Conservation (phyloP, 1,284 basidiomycete species). For the Mycena citricolor region DNA sequence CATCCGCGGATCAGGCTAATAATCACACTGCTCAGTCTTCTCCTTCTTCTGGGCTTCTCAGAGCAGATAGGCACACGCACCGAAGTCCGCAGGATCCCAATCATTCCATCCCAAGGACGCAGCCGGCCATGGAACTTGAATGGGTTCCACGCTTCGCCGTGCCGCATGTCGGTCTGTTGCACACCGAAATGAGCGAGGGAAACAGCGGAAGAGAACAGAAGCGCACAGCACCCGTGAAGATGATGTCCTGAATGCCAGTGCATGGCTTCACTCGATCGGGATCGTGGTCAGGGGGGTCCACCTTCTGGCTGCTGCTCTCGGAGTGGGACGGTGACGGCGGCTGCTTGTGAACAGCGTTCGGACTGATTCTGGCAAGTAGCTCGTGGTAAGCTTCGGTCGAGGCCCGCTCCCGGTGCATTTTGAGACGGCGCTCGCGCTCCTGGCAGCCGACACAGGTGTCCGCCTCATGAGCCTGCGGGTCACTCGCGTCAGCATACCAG, state of each 20-base stretch:
- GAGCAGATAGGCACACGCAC: slow-evolving; percentile 29
- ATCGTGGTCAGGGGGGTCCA: slow-evolving; percentile 23
- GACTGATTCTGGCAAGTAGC: slow-evolving; percentile 15
- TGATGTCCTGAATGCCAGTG: slow-evolving; percentile 53
- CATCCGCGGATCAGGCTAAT: slow-evolving; percentile 26
- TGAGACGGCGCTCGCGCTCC: slow-evolving; percentile 14
- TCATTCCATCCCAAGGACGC: slow-evolving; percentile 65
- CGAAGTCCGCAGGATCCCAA: slow-evolving; percentile 57
- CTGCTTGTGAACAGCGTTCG: too few species aligned
- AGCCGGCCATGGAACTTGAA: slow-evolving; percentile 65
- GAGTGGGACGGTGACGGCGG: not conserved
- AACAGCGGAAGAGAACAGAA: slow-evolving; percentile 3
- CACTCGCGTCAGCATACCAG: slow-evolving; percentile 7
- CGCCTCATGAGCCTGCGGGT: slow-evolving; percentile 12
- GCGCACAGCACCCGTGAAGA: slow-evolving; percentile 52
- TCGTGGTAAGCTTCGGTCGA: slow-evolving; percentile 23
- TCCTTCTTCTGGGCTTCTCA: slow-evolving; percentile 1
- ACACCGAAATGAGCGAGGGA: slow-evolving; percentile 2
- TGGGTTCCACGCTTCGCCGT: slow-evolving; percentile 59
- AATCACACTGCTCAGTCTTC: too few species aligned
- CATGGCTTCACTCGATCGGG: slow-evolving; percentile 35
- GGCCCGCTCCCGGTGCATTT: slow-evolving; percentile 6
- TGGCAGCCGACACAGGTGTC: slow-evolving; percentile 24
- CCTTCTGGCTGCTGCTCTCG: not conserved
- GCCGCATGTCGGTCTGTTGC: slow-evolving; percentile 49